Conservation (phyloP, 2,329 filamentous ascomycete species). For the Pestalotiopsis fici region DNA sequence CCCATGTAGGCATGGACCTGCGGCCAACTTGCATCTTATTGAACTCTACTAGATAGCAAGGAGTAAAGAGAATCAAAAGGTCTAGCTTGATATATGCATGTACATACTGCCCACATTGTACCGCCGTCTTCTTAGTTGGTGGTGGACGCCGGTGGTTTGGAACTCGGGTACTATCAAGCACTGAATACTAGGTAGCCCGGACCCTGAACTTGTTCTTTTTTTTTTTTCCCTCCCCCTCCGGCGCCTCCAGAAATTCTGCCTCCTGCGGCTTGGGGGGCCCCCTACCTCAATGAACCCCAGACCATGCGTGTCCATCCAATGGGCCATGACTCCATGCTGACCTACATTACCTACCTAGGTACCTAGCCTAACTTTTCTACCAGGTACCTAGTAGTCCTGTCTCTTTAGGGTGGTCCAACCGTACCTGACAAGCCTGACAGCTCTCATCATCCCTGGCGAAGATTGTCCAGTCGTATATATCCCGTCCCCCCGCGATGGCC, state of each 20-base stretch:
- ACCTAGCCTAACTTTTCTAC: not conserved
- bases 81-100: no score
- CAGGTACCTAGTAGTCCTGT: no score
- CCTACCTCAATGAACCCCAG: not conserved
- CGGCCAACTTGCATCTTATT: not conserved
- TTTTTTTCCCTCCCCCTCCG: not conserved
- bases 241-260: not conserved
- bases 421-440: slow-evolving; percentile 1
- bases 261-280: not conserved
- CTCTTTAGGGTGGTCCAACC: not conserved
- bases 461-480: not conserved
- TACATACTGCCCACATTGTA: no score
- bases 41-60: not conserved
- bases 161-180: not conserved
- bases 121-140: no score
- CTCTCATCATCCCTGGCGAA: not conserved
- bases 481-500: not conserved
- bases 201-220: not conserved
- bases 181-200: not conserved
- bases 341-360: no score
- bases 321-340: not conserved
- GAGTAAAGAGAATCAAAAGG: not conserved
- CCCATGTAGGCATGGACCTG: not conserved
- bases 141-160: not conserved
- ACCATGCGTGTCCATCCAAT: not conserved